Conservation (phyloP, 2,329 filamentous ascomycete genomes). For the Aspergillus vadensis region DNA sequence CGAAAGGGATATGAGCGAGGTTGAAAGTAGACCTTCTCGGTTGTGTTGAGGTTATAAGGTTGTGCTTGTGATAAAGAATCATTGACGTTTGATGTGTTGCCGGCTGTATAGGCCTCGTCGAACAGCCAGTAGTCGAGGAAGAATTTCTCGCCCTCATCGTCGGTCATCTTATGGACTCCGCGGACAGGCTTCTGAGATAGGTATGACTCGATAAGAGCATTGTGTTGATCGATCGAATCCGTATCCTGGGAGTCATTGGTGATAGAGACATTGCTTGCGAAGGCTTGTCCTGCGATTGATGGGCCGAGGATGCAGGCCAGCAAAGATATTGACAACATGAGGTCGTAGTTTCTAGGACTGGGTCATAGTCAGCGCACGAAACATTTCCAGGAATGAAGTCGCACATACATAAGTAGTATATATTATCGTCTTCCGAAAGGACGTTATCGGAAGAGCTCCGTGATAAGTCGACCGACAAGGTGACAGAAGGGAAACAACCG, state of each 20-base stretch:
- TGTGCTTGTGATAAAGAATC: neutral
- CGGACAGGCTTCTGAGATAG: constrained; percentile 28
- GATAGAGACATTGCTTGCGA: constrained; percentile 3
- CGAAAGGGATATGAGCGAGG: constrained; percentile 20
- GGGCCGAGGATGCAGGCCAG: constrained; percentile 7
- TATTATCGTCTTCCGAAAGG: neutral
- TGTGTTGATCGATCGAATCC: constrained; percentile 18
- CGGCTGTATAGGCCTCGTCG: constrained; percentile 14
- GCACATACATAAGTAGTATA: neutral
- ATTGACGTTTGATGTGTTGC: constrained; percentile 2
- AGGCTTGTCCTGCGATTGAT: constrained; percentile 11
- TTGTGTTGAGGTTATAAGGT: neutral
- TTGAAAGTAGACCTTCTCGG: constrained; percentile 12
- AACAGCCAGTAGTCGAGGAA: constrained; percentile 50
- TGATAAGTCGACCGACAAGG: neutral
- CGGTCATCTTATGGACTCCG: constrained; percentile 45
- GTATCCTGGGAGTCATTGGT: neutral
- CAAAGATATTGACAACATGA: constrained; percentile 7
- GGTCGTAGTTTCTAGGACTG: neutral
- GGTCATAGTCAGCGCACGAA: neutral
- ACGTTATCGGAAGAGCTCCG: neutral
- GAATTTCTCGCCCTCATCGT: constrained; percentile 52
- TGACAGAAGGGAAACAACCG: neutral
- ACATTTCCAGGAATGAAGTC: neutral
- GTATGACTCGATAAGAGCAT: constrained; percentile 34